Evolutionary conservation across 129 eudicot species (phyloP).

Genomic region (Heracleum sosnowskyi): DNA sequence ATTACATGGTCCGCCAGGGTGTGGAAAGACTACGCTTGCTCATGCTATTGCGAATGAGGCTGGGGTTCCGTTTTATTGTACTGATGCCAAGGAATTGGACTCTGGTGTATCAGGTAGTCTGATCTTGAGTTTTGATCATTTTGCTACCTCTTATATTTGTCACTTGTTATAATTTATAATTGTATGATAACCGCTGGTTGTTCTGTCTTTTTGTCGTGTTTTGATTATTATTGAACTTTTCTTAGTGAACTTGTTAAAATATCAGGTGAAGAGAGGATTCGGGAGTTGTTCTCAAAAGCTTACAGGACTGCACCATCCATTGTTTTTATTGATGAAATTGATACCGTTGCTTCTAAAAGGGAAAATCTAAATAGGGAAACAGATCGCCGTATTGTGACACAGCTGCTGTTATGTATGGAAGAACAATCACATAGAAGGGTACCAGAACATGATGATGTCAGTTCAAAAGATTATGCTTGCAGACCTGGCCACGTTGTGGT

Average conservation of each 20-base stretch:
- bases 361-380: constrained; percentile 61
- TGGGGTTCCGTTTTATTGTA: constrained; percentile 71
- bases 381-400: constrained; percentile 79
- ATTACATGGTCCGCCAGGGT: constrained; percentile 91
- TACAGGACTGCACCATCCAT: constrained; percentile 89
- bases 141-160: background rate
- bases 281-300: constrained; percentile 86
- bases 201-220: background rate
- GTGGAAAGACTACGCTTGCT: constrained; percentile 90
- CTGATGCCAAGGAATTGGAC: constrained; percentile 76
- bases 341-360: constrained; percentile 91
- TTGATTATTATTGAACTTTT: too few relatives aligned
- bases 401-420: constrained; percentile 90
- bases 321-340: constrained; percentile 92
- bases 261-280: constrained; percentile 89
- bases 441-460: constrained; percentile 25
- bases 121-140: background rate
- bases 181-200: too few relatives aligned
- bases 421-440: constrained; percentile 41
- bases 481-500: constrained; percentile 63
- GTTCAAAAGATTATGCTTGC: constrained; percentile 25
- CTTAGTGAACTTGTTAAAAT: constrained; percentile 3
- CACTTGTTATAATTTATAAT: too few relatives aligned
- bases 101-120: constrained; percentile 77
- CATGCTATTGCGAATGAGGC: constrained; percentile 94